Evolutionary conservation across 2,329 filamentous ascomycete genomes (phyloP).

Genomic region (Sarocladium oryzae): DNA sequence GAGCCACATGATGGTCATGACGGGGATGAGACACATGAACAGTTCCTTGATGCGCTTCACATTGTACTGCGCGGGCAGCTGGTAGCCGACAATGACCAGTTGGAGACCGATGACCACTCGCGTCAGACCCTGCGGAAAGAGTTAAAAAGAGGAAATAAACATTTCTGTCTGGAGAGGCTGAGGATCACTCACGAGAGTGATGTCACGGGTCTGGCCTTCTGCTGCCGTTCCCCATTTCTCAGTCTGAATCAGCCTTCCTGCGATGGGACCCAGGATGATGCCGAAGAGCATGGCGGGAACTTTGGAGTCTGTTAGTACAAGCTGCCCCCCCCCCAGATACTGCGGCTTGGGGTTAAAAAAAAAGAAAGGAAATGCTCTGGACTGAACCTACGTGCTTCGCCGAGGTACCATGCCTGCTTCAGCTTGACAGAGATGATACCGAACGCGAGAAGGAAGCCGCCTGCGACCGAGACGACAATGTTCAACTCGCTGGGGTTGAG

Average conservation of each 20-base stretch:
- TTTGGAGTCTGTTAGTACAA: conserved; percentile 19
- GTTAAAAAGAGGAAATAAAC: too few relatives aligned
- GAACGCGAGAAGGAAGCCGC: conserved; percentile 41
- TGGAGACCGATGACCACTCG: conserved; percentile 58
- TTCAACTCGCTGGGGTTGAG: conserved; percentile 18
- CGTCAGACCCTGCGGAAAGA: conserved; percentile 43
- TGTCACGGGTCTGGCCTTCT: conserved; percentile 23
- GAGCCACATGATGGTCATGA: conserved; percentile 59
- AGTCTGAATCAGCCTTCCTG: conserved; percentile 44
- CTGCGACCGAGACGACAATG: conserved; percentile 23
- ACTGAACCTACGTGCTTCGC: conserved; percentile 41
- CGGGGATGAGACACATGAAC: conserved; percentile 46
- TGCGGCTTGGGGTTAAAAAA: too few relatives aligned
- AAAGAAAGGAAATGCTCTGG: too few relatives aligned
- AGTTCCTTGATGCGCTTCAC: conserved; percentile 44
- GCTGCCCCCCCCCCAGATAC: too few relatives aligned
- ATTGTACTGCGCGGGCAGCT: conserved; percentile 52
- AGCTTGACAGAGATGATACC: conserved; percentile 46
- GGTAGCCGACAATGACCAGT: conserved; percentile 56
- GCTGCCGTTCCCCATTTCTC: conserved; percentile 31
- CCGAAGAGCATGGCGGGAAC: conserved; percentile 50
- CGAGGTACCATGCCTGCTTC: conserved; percentile 46
- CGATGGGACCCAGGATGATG: conserved; percentile 46
- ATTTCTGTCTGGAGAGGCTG: too few relatives aligned
- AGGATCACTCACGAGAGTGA: conserved; percentile 29